Evolutionary conservation across 2,329 filamentous ascomycete genomes (phyloP), one percentile per base, ranked within the genome.

Genomic region (Domatiomyces globalis): DNA sequence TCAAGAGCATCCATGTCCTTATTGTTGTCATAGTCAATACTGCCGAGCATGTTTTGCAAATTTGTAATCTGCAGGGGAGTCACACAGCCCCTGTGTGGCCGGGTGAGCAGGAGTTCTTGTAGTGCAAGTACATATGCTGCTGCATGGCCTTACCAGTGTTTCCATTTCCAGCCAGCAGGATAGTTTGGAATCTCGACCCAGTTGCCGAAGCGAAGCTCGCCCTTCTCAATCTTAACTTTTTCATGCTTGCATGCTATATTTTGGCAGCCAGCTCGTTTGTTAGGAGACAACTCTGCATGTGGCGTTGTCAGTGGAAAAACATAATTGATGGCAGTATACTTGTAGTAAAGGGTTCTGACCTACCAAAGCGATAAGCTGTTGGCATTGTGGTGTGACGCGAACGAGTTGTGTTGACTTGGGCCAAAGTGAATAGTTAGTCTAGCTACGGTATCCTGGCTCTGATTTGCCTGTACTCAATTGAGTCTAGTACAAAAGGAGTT

Each of bases 1-100:
- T 95, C 87, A 51, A 95, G 73, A 54, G 77, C 68, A 50, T 71
- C 75, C 1, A 47, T 10, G 29, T 51, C 52, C 1, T 51, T 20
- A 43, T 61, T 57, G 2, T 49, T 48, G 36, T 61, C 57, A 22
- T 59, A 52, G 45, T 67, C 67, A 27, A 69, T 72, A n/a, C 69
- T 67, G 9, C 66, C 68, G 36, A 69, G 58, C 18, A 68, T 69
- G 5, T 81, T 73, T 53, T 81, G 77, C 46, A 88, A 68, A 56
- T 85, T 82, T 51, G 71, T 62, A 53, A 95, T 71, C 62, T 87
- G 79, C 50, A 76, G 73, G 19, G 88, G 88, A 15, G 87, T 94
- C 36, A 89, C 79, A 61, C 90, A 96, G 27, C 90, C 89, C 89
- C 89, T 94, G 46, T 42, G 44, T 25, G 12, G 33, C 15, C 2